These are phyloP conservation scores for Amesomyces nigricolor DNA, from an alignment of 2,329 filamentous ascomycete species.

Conservation along the genomic window DNA sequence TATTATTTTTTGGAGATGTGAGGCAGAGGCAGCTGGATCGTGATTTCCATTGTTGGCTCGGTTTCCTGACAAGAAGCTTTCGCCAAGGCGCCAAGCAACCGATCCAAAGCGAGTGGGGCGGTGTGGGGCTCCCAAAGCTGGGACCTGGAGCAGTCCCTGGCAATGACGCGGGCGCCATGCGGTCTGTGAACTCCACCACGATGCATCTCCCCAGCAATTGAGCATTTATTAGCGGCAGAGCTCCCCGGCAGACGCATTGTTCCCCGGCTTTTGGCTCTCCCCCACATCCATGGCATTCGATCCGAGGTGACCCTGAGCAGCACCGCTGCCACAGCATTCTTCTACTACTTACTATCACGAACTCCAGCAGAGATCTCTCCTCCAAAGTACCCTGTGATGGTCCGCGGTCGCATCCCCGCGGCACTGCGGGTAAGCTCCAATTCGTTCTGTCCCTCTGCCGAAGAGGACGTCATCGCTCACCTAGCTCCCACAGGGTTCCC, in stretches of 20 bases:
- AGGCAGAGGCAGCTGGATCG: too few relatives aligned
- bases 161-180: slow-evolving; percentile 15
- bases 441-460: too few relatives aligned
- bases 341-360: background rate
- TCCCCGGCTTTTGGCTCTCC: background rate
- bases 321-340: slow-evolving; percentile 17
- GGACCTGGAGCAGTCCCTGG: slow-evolving; percentile 3
- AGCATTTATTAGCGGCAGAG: slow-evolving; percentile 8
- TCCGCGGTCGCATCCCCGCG: slow-evolving; percentile 21
- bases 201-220: background rate
- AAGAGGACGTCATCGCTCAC: slow-evolving; percentile 21
- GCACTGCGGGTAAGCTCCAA: slow-evolving; percentile 21
- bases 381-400: slow-evolving; percentile 18
- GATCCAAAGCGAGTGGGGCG: background rate
- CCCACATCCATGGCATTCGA: slow-evolving; percentile 17
- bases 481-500: slow-evolving; percentile 16
- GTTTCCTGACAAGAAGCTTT: too few relatives aligned
- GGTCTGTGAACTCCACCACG: slow-evolving; percentile 7
- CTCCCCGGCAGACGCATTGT: slow-evolving; percentile 4
- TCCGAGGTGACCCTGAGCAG: slow-evolving; percentile 22
- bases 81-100: too few relatives aligned
- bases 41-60: too few relatives aligned
- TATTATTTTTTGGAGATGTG: too few relatives aligned
- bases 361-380: background rate
- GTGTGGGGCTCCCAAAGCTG: slow-evolving; percentile 1